These are phyloP conservation scores for Salmacisia buchloeana DNA, from an alignment of 1,284 basidiomycete species.

Conservation along the genomic window DNA sequence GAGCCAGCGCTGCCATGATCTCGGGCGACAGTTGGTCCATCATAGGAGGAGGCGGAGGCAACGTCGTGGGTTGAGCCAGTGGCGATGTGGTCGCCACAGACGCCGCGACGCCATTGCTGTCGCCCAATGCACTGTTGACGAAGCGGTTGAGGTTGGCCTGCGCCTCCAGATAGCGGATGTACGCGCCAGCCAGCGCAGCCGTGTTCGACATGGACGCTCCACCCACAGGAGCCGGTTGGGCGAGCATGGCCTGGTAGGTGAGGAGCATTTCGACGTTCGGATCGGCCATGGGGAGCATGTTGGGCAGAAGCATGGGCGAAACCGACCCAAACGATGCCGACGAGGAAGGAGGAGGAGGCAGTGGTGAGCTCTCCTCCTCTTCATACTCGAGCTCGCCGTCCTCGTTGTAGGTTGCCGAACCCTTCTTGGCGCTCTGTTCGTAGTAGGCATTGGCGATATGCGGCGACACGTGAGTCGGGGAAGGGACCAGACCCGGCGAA, in stretches of 20 bases:
- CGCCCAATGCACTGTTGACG: background rate
- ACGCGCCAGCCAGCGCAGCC: background rate
- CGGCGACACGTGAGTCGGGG: background rate
- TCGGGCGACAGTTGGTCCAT: background rate
- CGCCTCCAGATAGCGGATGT: slow-evolving; percentile 3
- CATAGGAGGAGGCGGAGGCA: background rate
- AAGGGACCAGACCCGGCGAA: background rate
- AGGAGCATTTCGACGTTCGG: background rate
- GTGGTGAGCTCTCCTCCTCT: background rate
- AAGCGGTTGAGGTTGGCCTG: slow-evolving; percentile 5
- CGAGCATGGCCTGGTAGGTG: slow-evolving; percentile 3
- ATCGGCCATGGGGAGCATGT: background rate
- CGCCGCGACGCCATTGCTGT: no score
- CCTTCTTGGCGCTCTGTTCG: slow-evolving; percentile 4
- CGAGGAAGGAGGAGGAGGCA: background rate
- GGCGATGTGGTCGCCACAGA: background rate
- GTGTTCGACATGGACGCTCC: background rate
- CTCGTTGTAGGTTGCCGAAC: slow-evolving; percentile 3
- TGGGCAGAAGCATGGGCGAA: background rate
- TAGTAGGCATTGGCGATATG: slow-evolving; percentile 5
- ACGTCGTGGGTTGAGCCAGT: background rate
- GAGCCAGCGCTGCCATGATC: background rate
- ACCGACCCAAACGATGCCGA: background rate
- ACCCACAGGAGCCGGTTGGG: background rate
- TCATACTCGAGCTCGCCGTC: slow-evolving; percentile 2